Conservation (phyloP, 2,329 filamentous ascomycete genomes). For the Scedosporium aurantiacum region DNA sequence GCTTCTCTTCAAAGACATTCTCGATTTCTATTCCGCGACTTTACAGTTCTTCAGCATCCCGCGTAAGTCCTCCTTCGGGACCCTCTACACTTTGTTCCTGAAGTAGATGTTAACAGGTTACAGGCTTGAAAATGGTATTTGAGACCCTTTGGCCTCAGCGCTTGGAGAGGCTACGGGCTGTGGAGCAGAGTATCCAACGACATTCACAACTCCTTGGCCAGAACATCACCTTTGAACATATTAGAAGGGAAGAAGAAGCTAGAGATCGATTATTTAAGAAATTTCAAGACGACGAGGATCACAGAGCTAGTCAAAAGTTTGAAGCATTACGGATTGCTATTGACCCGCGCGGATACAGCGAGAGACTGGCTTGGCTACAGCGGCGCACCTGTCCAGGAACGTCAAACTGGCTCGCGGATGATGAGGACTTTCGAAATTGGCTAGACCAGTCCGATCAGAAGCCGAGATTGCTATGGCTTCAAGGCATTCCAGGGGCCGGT, state of each 20-base stretch:
- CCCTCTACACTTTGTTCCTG: neutral
- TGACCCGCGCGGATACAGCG: neutral
- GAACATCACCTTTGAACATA: conserved; percentile 1
- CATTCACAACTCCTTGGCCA: neutral
- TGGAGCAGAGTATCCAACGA: neutral
- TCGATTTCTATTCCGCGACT: neutral
- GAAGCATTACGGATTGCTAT: neutral
- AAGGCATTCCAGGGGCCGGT: conserved; percentile 1
- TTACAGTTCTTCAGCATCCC: neutral
- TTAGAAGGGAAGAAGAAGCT: neutral
- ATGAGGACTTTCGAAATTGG: neutral
- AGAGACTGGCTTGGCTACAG: neutral
- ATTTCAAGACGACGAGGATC: neutral
- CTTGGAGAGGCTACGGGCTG: neutral
- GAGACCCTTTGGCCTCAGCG: neutral
- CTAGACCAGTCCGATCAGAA: neutral
- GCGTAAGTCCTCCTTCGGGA: neutral
- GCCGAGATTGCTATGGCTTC: neutral
- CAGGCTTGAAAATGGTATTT: neutral
- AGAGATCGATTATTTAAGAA: neutral
- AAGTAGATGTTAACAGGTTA: neutral
- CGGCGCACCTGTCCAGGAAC: neutral
- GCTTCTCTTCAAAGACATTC: neutral
- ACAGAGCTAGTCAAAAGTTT: neutral
- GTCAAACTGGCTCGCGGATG: neutral